A percentile compares a stretch with the other conserved stretches of the same genome.
Conservation (phyloP, 768 basidiomycete genomes). For the Tephrocybe sp. region DNA sequence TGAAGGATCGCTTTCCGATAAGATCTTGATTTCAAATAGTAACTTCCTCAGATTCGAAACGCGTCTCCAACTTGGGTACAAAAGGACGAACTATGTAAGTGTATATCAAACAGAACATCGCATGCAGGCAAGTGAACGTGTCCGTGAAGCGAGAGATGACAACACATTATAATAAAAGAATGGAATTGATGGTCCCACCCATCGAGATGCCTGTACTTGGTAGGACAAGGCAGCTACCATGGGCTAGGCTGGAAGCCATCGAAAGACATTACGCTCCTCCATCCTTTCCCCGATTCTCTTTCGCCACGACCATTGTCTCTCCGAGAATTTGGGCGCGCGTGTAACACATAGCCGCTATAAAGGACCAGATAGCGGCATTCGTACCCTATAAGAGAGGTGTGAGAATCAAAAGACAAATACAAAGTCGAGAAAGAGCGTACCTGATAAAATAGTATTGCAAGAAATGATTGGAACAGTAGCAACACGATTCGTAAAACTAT, state of each 20-base stretch:
- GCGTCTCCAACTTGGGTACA: slow-evolving; percentile 12
- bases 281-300: slow-evolving; percentile 58
- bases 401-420: slow-evolving; percentile 1
- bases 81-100: slow-evolving; percentile 10
- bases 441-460: slow-evolving; percentile 76
- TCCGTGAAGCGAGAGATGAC: neutral
- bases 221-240: neutral
- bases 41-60: slow-evolving; percentile 1
- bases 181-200: slow-evolving; percentile 26
- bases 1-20: neutral
- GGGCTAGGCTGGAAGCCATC: neutral
- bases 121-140: neutral
- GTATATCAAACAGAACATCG: slow-evolving; percentile 3
- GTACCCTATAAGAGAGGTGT: slow-evolving; percentile 58
- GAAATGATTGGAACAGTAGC: slow-evolving; percentile 61
- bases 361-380: slow-evolving; percentile 78
- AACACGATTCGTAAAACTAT: slow-evolving; percentile 60
- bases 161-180: slow-evolving; percentile 16
- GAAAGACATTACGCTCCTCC: slow-evolving; percentile 48
- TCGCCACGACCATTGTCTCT: slow-evolving; percentile 69
- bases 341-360: slow-evolving; percentile 72
- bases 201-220: slow-evolving; percentile 7
- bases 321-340: slow-evolving; percentile 61
- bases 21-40: neutral
- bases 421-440: slow-evolving; percentile 33